Evolutionary conservation across 495 filamentous ascomycete genomes (phyloP), one percentile per base, ranked within the genome.

Genomic region (Talaromyces nanjingensis): DNA sequence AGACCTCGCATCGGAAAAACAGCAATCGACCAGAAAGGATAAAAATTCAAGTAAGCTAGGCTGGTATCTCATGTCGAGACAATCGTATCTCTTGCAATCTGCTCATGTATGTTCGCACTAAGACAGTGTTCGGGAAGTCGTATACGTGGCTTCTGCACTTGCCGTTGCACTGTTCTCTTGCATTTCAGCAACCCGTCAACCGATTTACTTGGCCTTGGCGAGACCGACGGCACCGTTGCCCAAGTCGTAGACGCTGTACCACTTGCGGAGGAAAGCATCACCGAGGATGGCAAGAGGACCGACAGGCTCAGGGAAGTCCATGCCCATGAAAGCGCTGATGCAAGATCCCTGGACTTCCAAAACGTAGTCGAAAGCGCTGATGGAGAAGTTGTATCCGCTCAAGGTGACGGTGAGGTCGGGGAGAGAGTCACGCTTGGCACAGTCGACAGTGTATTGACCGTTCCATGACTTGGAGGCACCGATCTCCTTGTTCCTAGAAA

Each of bases 301-400:
- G 64, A 89, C 87, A 20, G 92, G 92, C 70, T 88, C 89, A 24
- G 91, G 91, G 85, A 97, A 90, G 76, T 98, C 94, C 89, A 97
- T 96, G 68, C 93, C 93, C 86, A 96, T 93, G 81, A 99, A 96
- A 66, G 90, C 87, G 58, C 91, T 96, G 78, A 99, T 96, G 80
- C 96, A 99, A 72, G 87, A 91, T 65, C 96, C 94, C 73, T 91
- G 89, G 49, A 96, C 87, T 75, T 99, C 96, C 59, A 99, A 85
- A 73, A 97, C 92, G 81, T 99, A 99, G 79, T 99, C 96, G 65
- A 87, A 89, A 6, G 96, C 79, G 65, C 80, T 74, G 70, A 99
- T 96, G 70, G 88, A 87, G 81, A 98, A 99, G 77, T 96, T 87
- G 76, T 96, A 83, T 52, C 96, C 96, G 62, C 78, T 80, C 22